Percentiles rank a stretch among this genome's conserved stretches.
phyloP scores from a whole-genome alignment of 805 yeast genomes.

The Starmerella khaoyaiensis region DNA sequence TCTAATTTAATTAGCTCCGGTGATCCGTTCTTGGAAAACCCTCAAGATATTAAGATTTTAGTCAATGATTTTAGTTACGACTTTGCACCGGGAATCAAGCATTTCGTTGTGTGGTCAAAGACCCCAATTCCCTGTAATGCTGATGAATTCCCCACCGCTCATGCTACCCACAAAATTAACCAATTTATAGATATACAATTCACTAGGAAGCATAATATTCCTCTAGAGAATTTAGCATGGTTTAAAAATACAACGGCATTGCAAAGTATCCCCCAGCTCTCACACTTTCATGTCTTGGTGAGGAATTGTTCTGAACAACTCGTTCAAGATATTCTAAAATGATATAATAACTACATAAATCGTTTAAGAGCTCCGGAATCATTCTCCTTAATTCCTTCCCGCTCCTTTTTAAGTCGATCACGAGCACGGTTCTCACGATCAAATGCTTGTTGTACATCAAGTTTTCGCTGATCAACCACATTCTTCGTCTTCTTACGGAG shows the following conservation, averaged over 20 bases:
- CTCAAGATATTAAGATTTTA: slow-evolving; percentile 35
- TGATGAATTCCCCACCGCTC: slow-evolving; percentile 28
- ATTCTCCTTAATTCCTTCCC: slow-evolving; percentile 19
- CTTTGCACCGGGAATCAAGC: slow-evolving; percentile 36
- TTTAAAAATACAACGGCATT: slow-evolving; percentile 45
- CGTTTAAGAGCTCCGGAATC: slow-evolving; percentile 21
- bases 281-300: slow-evolving; percentile 45
- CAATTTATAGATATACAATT: slow-evolving; percentile 34
- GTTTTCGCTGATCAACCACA: slow-evolving; percentile 72
- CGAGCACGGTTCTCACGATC: slow-evolving; percentile 47
- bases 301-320: slow-evolving; percentile 7
- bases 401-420: slow-evolving; percentile 10
- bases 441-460: slow-evolving; percentile 62
- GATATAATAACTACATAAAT: slow-evolving; percentile 13
- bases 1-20: slow-evolving; percentile 1
- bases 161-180: slow-evolving; percentile 30
- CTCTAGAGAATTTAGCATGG: slow-evolving; percentile 36
- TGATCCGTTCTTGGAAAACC: slow-evolving; percentile 14
- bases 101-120: slow-evolving; percentile 47
- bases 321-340: background rate
- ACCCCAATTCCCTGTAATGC: slow-evolving; percentile 35
- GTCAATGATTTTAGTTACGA: slow-evolving; percentile 46
- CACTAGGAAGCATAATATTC: slow-evolving; percentile 29
- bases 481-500: slow-evolving; percentile 73
- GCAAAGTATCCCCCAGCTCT: slow-evolving; percentile 42